A percentile compares a stretch with the other conserved stretches of the same genome.
Evolutionary conservation across 768 basidiomycete genomes (phyloP).

Genomic region (Lactarius tabidus): DNA sequence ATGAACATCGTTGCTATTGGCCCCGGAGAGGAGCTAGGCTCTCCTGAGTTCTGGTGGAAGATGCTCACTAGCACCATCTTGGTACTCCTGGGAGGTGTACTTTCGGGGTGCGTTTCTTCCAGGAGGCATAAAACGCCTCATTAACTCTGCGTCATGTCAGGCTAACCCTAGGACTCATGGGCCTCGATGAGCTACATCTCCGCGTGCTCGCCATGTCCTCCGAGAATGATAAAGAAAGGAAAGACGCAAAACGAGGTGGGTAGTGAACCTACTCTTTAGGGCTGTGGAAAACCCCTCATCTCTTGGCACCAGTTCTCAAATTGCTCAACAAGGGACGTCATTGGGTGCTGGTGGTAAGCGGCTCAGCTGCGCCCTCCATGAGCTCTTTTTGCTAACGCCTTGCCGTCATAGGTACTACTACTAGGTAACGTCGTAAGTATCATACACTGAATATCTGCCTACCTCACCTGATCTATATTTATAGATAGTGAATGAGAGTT

Average conservation of each 20-base stretch:
- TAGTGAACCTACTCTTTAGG: not conserved
- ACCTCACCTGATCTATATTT: not conserved
- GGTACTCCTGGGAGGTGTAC: constrained; percentile 84
- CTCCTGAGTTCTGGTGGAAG: constrained; percentile 72
- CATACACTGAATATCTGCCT: not conserved
- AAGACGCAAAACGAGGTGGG: constrained; percentile 67
- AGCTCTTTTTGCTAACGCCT: not conserved
- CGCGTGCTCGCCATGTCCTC: constrained; percentile 81
- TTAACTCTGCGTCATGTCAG: constrained; percentile 38
- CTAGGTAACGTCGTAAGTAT: constrained; percentile 78
- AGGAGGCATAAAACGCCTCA: not conserved
- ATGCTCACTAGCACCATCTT: constrained; percentile 60
- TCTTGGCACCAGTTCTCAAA: constrained; percentile 37
- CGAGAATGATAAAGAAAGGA: constrained; percentile 61
- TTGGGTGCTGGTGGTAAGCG: constrained; percentile 84
- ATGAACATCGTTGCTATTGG: no score
- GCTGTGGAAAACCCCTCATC: constrained; percentile 1
- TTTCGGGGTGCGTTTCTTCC: constrained; percentile 67
- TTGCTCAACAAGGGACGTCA: constrained; percentile 51
- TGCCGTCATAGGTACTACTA: constrained; percentile 59
- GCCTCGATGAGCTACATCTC: constrained; percentile 86
- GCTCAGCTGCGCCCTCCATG: constrained; percentile 15
- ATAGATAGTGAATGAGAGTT: constrained; percentile 77
- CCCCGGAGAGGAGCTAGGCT: constrained; percentile 37
- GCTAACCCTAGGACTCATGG: constrained; percentile 90